A percentile compares a stretch with the other conserved stretches of the same genome.
phyloP scores from a whole-genome alignment of 108 stramenopile species.

The Epithemia pelagica region DNA sequence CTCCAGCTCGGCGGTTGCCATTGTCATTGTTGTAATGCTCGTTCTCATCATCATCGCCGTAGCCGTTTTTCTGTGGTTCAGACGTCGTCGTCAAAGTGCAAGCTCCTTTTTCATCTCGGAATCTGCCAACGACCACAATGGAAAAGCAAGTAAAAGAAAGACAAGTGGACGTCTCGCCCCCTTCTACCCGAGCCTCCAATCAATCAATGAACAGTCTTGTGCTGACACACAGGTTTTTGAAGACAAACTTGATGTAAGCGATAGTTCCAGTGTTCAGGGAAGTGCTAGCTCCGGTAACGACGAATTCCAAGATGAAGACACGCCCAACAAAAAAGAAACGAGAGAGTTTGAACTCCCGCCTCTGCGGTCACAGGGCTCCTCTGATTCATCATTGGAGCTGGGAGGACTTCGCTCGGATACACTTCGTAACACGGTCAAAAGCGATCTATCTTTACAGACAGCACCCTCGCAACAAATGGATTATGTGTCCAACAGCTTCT shows the following conservation, averaged over 20 bases:
- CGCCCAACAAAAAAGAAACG: neutral
- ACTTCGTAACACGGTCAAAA: neutral
- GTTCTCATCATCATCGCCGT: neutral
- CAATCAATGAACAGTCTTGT: neutral
- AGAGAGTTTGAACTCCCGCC: neutral
- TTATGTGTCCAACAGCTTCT: neutral
- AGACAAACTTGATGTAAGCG: neutral
- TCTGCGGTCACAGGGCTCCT: neutral
- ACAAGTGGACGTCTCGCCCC: too few species aligned
- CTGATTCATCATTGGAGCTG: neutral
- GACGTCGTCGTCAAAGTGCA: too few species aligned
- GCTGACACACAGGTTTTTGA: neutral
- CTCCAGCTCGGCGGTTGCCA: neutral
- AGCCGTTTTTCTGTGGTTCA: neutral
- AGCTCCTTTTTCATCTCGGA: too few species aligned
- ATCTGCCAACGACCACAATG: too few species aligned
- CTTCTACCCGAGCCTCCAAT: neutral
- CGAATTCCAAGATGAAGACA: conserved; percentile 5
- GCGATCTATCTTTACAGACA: neutral
- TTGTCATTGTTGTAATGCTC: neutral
- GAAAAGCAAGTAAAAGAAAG: too few species aligned
- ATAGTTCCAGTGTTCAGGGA: neutral
- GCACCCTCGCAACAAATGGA: neutral
- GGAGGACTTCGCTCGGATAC: neutral
- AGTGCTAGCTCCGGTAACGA: conserved; percentile 50